Evolutionary conservation across 768 basidiomycete genomes (phyloP).

Genomic region (Ramaria rubella): DNA sequence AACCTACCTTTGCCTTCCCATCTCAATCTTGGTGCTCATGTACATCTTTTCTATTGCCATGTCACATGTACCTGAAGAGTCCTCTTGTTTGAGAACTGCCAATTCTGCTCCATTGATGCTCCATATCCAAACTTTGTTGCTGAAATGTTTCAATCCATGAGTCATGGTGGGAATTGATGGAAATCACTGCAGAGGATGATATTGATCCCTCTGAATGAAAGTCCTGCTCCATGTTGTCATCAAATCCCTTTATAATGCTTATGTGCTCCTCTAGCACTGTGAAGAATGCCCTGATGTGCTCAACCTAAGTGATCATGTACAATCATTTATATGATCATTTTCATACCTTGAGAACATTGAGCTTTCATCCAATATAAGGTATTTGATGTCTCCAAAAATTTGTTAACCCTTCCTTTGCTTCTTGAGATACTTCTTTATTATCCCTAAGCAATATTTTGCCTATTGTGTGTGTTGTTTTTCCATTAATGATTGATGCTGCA

Average conservation of each 20-base stretch:
- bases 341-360: constrained; percentile 32
- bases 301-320: too few relatives aligned
- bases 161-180: constrained; percentile 44
- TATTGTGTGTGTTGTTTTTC: constrained; percentile 30
- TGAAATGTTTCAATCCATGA: too few relatives aligned
- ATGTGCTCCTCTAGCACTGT: background rate
- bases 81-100: too few relatives aligned
- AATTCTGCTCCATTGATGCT: too few relatives aligned
- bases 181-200: constrained; percentile 37
- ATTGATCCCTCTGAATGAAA: constrained; percentile 25
- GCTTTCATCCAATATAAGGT: too few relatives aligned
- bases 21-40: too few relatives aligned
- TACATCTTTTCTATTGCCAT: too few relatives aligned
- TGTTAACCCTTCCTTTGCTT: too few relatives aligned
- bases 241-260: background rate
- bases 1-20: too few relatives aligned
- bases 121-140: too few relatives aligned
- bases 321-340: background rate
- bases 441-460: constrained; percentile 16
- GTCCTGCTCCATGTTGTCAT: background rate
- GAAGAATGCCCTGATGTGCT: background rate
- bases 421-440: background rate
- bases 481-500: constrained; percentile 34
- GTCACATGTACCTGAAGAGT: too few relatives aligned
- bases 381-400: too few relatives aligned